These are phyloP conservation scores for Termitomyces sp. DNA, from an alignment of 768 basidiomycete genomes.

Conservation along the genomic window DNA sequence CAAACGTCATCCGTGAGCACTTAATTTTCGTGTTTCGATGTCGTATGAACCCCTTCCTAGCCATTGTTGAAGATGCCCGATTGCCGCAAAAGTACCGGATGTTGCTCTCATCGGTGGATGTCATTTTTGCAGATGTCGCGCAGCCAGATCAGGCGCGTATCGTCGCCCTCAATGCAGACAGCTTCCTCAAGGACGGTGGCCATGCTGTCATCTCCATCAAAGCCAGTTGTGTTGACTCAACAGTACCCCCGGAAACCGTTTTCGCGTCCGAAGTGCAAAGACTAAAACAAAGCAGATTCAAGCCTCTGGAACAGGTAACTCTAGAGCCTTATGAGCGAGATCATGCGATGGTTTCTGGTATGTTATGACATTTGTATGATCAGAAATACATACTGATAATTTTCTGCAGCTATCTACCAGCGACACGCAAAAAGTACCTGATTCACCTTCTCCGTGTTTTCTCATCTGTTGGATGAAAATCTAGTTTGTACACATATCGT, in stretches of 20 bases:
- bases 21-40: background rate
- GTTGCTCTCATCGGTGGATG: slow-evolving; percentile 92
- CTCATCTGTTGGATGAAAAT: slow-evolving; percentile 3
- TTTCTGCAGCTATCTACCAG: slow-evolving; percentile 19
- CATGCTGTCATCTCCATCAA: slow-evolving; percentile 97
- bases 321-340: slow-evolving; percentile 91
- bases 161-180: slow-evolving; percentile 86
- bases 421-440: slow-evolving; percentile 19
- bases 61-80: slow-evolving; percentile 97
- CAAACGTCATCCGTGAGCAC: slow-evolving; percentile 92
- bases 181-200: slow-evolving; percentile 93
- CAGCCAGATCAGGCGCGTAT: slow-evolving; percentile 99
- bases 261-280: slow-evolving; percentile 85
- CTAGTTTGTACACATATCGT: slow-evolving; percentile 10
- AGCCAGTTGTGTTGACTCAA: slow-evolving; percentile 98
- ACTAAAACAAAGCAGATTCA: slow-evolving; percentile 75
- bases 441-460: slow-evolving; percentile 4
- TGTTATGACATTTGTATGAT: slow-evolving; percentile 14
- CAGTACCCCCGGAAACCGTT: slow-evolving; percentile 82
- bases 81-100: slow-evolving; percentile 96
- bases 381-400: background rate
- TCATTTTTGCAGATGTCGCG: slow-evolving; percentile 97
- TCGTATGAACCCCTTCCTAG: slow-evolving; percentile 27
- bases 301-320: slow-evolving; percentile 94
- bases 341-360: slow-evolving; percentile 86